Percentiles rank a stretch among this genome's conserved stretches.
Evolutionary conservation across 208 protist genomes (phyloP).

Genomic region (Trypanosoma vivax): DNA sequence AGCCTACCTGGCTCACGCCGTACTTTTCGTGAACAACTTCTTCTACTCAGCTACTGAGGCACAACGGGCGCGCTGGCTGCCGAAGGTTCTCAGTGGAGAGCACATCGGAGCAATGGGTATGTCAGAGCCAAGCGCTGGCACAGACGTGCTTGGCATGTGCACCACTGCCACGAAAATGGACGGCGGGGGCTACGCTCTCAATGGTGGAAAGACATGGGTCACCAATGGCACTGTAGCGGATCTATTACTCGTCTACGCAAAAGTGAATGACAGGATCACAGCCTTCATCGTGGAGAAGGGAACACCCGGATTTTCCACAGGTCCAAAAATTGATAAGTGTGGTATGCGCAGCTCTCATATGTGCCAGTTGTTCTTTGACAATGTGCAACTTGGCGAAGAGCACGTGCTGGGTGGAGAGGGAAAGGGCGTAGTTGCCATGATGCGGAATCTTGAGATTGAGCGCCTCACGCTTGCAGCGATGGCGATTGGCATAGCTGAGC

Average conservation of each 20-base stretch:
- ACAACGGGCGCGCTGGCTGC: constrained; percentile 89
- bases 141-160: constrained; percentile 95
- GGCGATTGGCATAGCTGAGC: constrained; percentile 76
- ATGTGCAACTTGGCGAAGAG: constrained; percentile 51
- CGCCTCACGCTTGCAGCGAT: constrained; percentile 70
- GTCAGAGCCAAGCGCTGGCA: constrained; percentile 90
- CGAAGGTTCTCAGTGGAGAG: constrained; percentile 92
- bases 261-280: constrained; percentile 84
- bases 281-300: constrained; percentile 58
- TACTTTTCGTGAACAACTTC: constrained; percentile 86
- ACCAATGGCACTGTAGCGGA: constrained; percentile 96
- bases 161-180: constrained; percentile 77
- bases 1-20: constrained; percentile 71
- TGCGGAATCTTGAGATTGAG: constrained; percentile 83
- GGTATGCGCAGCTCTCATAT: constrained; percentile 76
- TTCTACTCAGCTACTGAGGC: constrained; percentile 69
- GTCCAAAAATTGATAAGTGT: constrained; percentile 74
- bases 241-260: constrained; percentile 94
- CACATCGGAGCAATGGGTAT: constrained; percentile 95
- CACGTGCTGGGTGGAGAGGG: constrained; percentile 63
- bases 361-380: constrained; percentile 72
- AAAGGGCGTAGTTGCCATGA: constrained; percentile 68
- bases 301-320: constrained; percentile 50
- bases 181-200: constrained; percentile 79
- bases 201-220: constrained; percentile 97